These are phyloP conservation scores for Plectosphaerella sp. DNA, from an alignment of 2,329 filamentous ascomycete genomes.

Conservation along the genomic window DNA sequence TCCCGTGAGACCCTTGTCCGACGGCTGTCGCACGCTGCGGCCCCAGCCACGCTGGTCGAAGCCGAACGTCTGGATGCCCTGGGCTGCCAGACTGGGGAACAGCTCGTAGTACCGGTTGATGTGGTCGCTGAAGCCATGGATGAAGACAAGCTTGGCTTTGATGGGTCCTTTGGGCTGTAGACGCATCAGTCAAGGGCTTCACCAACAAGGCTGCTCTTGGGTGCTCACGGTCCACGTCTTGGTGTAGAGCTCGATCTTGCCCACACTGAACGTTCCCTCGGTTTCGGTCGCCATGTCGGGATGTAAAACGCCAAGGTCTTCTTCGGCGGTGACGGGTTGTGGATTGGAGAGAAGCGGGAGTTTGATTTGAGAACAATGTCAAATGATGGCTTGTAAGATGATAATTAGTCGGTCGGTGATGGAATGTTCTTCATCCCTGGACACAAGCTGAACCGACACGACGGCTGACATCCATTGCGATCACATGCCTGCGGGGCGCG, in stretches of 20 bases:
- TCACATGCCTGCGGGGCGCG: too few relatives aligned
- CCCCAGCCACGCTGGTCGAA: conserved; percentile 93
- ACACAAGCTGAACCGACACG: too few relatives aligned
- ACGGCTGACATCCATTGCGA: too few relatives aligned
- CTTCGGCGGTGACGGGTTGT: too few relatives aligned
- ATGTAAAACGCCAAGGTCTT: not conserved
- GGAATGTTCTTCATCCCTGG: too few relatives aligned
- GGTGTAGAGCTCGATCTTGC: conserved; percentile 43
- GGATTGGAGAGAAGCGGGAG: too few relatives aligned
- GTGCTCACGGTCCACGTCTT: conserved; percentile 55
- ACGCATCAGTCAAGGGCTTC: conserved; percentile 5
- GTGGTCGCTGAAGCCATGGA: conserved; percentile 91
- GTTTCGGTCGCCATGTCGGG: conserved; percentile 30
- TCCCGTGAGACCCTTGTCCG: conserved; percentile 69
- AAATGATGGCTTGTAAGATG: too few relatives aligned
- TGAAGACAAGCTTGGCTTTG: conserved; percentile 71
- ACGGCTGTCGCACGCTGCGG: conserved; percentile 56
- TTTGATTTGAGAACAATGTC: too few relatives aligned
- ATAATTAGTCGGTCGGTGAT: too few relatives aligned
- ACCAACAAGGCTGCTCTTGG: not conserved
- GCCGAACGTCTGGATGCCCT: conserved; percentile 69
- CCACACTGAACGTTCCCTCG: conserved; percentile 47
- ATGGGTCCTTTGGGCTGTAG: conserved; percentile 48
- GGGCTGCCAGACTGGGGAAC: conserved; percentile 64
- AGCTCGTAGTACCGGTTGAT: conserved; percentile 71